Base-by-base conservation (phyloP, 805 yeast genomes). In the Pichia manshurica region DNA sequence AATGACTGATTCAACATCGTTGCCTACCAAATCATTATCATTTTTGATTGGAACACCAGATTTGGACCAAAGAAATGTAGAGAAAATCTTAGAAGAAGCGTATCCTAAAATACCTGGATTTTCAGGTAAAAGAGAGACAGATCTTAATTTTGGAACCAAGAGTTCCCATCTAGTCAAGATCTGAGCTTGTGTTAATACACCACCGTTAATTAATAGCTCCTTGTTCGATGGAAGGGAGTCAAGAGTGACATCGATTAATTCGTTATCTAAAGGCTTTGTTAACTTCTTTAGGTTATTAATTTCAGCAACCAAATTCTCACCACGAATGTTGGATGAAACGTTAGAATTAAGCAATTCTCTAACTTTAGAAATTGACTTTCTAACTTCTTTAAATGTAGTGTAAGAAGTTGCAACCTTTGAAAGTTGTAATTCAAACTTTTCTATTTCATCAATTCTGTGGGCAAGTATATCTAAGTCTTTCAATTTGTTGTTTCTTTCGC, bases 41-140 rank as follows among this genome's bases (percentile, higher is more conserved):
- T 61, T 51, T 49, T 58, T 56, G 25, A 59, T 57, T 15, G 95
- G 89, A 49, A 79, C 69, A 39, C 98, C 98, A 51, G 77, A 72
- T 63, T 89, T 93, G 25, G 84, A 74, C 58, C 87, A 75, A 59
- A 91, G 74, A 51, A 90, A 74, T 57, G 77, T 78, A 32, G 95
- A 84, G 62, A 90, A 85, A 8, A 88, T 47, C 55, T 75, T 73
- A 16, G 98, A 90, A 6, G 95, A 77, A 38, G 89, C 65, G 66
- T 93, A 96, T 28, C 96, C 98, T 57, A 91, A 77, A 46, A 93
- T 77, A 61, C 99, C 99, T 22, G 99, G 96, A 61, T 91, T 87
- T 57, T 95, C 95, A 47, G 98, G 97, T 52, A 90, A 77, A 57
- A 93, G 70, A 4, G 96, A 81, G 7, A 95, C 90, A 28, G 88